Conservation (phyloP, 2,329 filamentous ascomycete genomes). For the Pseudonectria foliicola region DNA sequence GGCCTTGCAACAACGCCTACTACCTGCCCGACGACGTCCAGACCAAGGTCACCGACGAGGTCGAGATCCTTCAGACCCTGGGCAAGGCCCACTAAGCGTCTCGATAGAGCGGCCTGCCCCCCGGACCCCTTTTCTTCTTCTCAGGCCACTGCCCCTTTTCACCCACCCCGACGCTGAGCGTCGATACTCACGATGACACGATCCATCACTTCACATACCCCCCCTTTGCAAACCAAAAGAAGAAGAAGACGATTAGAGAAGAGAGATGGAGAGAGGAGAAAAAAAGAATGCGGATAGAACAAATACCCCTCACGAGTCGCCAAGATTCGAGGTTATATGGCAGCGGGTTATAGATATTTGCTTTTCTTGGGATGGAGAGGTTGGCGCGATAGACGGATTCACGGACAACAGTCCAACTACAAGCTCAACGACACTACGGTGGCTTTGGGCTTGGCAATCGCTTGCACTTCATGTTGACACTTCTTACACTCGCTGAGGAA, state of each 20-base stretch:
- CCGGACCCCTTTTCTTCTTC: neutral
- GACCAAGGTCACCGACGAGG: conserved; percentile 44
- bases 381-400: conserved; percentile 17
- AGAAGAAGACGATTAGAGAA: neutral
- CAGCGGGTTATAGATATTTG: conserved; percentile 15
- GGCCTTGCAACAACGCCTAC: conserved; percentile 49
- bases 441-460: conserved; percentile 23
- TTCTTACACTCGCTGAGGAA: conserved; percentile 21
- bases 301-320: conserved; percentile 22
- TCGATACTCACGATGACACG: no score
- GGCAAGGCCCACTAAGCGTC: conserved; percentile 27
- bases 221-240: no score
- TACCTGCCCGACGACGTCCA: conserved; percentile 47
- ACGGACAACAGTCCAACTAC: conserved; percentile 9
- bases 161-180: no score
- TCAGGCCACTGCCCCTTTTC: neutral
- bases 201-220: neutral
- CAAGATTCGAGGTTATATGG: conserved; percentile 16
- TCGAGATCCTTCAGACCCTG: conserved; percentile 45
- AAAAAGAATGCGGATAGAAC: conserved; percentile 17
- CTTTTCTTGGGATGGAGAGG: conserved; percentile 17
- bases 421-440: conserved; percentile 21
- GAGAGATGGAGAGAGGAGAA: neutral
- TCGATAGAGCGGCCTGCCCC: conserved; percentile 9
- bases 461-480: conserved; percentile 14